A percentile compares a stretch with the other conserved stretches of the same genome.
Evolutionary conservation across 2,329 filamentous ascomycete genomes (phyloP).

Genomic region (Aspergillus sp.): DNA sequence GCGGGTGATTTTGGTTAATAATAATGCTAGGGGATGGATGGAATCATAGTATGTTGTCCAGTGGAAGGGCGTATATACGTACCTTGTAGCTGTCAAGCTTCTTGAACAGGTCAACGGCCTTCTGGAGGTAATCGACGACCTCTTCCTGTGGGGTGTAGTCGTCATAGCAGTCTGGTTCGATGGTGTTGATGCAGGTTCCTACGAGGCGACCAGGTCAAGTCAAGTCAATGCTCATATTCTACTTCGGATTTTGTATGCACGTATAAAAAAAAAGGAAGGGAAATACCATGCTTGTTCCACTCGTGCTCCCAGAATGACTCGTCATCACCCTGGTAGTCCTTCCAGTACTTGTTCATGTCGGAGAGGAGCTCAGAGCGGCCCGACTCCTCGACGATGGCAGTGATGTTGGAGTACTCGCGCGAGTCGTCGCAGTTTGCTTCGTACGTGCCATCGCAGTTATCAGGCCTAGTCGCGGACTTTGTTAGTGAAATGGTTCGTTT

Average conservation of each 20-base stretch:
- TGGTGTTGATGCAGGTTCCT: slow-evolving; percentile 68
- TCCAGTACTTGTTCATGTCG: slow-evolving; percentile 64
- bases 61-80: slow-evolving; percentile 11
- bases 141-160: slow-evolving; percentile 56
- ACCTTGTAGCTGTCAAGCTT: slow-evolving; percentile 55
- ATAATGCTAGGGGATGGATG: neutral
- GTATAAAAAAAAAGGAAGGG: neutral
- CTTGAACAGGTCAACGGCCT: slow-evolving; percentile 57
- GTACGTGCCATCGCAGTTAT: slow-evolving; percentile 59
- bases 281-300: slow-evolving; percentile 65
- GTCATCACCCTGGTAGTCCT: slow-evolving; percentile 54
- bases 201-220: too few species aligned
- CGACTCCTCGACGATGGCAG: slow-evolving; percentile 52
- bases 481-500: too few species aligned
- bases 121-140: slow-evolving; percentile 59
- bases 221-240: neutral
- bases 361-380: slow-evolving; percentile 51
- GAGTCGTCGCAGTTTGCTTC: slow-evolving; percentile 55
- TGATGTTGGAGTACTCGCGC: slow-evolving; percentile 59
- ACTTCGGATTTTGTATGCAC: neutral
- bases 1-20: neutral
- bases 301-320: slow-evolving; percentile 69
- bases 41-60: too few species aligned
- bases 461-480: slow-evolving; percentile 38
- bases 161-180: slow-evolving; percentile 64